phyloP scores from a whole-genome alignment of 1,284 basidiomycete species.

The Marasmius oreades region DNA sequence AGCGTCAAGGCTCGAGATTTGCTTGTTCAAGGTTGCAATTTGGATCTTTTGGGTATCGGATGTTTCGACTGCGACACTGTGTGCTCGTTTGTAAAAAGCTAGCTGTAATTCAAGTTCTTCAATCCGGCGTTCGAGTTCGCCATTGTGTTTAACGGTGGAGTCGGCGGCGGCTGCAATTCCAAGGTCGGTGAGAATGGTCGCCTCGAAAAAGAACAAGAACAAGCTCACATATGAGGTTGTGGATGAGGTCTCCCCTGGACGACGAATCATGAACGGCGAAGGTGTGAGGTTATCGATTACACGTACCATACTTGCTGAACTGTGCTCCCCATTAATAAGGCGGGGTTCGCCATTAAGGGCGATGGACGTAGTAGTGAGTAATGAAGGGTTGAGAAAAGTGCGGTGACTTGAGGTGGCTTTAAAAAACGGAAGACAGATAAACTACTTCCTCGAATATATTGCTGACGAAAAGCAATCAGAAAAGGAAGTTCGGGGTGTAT shows the following conservation, averaged over 20 bases:
- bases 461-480: conserved; percentile 41
- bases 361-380: conserved; percentile 30
- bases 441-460: conserved; percentile 41
- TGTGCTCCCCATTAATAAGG: conserved; percentile 43
- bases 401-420: conserved; percentile 29
- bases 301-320: conserved; percentile 62
- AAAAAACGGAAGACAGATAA: conserved; percentile 23
- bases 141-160: conserved; percentile 58
- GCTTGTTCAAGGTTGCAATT: conserved; percentile 54
- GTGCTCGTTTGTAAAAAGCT: conserved; percentile 65
- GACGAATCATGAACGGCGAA: conserved; percentile 15
- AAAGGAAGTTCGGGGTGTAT: conserved; percentile 36
- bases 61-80: conserved; percentile 52
- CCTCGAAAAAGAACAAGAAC: background rate
- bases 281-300: conserved; percentile 8
- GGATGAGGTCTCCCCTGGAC: conserved; percentile 60
- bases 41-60: conserved; percentile 64
- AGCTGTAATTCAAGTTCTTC: conserved; percentile 67
- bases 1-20: conserved; percentile 52
- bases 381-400: conserved; percentile 36
- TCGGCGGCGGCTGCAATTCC: conserved; percentile 52
- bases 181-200: conserved; percentile 13
- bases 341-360: conserved; percentile 50
- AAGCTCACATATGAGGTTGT: conserved; percentile 50
- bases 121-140: conserved; percentile 57